Conservation (phyloP, 148 eudicot species). For the Cornus controversa region DNA sequence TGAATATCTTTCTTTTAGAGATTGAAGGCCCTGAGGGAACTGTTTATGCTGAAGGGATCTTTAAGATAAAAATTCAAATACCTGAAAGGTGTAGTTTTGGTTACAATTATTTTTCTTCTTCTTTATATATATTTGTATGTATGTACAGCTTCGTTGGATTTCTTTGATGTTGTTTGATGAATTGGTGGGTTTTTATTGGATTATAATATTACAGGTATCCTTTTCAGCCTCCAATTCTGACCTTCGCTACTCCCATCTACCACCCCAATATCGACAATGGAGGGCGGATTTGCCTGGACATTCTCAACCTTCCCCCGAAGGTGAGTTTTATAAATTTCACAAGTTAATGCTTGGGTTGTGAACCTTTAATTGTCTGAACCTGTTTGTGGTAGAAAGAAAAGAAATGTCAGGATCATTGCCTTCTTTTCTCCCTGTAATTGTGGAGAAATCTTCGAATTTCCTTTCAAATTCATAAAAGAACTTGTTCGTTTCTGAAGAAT, state of each 20-base stretch:
- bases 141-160: neutral
- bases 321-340: constrained; percentile 17
- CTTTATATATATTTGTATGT: neutral
- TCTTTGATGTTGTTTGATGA: neutral
- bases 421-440: neutral
- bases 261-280: constrained; percentile 66
- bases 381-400: neutral
- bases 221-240: constrained; percentile 65
- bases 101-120: too few relatives aligned
- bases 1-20: constrained; percentile 16
- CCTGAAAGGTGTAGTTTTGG: constrained; percentile 43
- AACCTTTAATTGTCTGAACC: neutral
- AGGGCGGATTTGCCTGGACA: constrained; percentile 64
- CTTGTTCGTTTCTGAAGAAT: neutral
- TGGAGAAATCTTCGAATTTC: neutral
- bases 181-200: neutral
- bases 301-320: constrained; percentile 68
- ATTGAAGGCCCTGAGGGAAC: constrained; percentile 61
- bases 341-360: neutral
- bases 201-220: constrained; percentile 42
- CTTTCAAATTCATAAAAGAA: neutral
- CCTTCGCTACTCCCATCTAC: constrained; percentile 55
- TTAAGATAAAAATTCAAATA: constrained; percentile 50
- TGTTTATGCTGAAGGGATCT: constrained; percentile 45
- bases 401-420: neutral